Base-by-base conservation (phyloP, 139 green algal species). In the Diplosphaera chodatii region DNA sequence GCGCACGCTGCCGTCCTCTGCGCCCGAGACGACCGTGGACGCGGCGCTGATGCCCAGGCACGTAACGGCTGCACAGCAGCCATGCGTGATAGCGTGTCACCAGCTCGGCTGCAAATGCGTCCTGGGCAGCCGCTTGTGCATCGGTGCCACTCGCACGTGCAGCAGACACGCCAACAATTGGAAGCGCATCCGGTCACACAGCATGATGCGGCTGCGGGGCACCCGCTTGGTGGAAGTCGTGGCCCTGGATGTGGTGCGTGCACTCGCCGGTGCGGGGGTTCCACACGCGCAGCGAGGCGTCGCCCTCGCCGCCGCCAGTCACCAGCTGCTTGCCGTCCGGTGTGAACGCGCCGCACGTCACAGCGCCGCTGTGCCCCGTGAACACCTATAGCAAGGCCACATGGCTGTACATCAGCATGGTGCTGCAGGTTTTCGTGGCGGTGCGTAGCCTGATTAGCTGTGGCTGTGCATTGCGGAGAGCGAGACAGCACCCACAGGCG, bases 261-360 rank as follows among this genome's bases (percentile, higher is more conserved):
- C 90, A 95, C 64, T 87, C 83, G 2, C 89, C 93, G 1, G 82
- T 95, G 55, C 88, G 88, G 6, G 91, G 90, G 74, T 92, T 88
- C 92, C 93, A 97, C 63, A 91, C 82, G 1, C 88, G 77, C 62
- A 98, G 69, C 22, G 72, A 86, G 48, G 75, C 77, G 77, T 98
- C 92, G 1, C 75, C 83, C 32, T 94, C 91, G n/a, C 84, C 88
- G 28, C 90, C 91, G 20, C 81, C 91, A 3, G 88, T 96, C 4
- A 96, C 84, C n/a, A 96, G 76, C 16, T 55, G 1, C 68, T 90
- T 91, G 63, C 92, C 92, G 69, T 99, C 94, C 4, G 89, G 85
- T 0, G 91, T 92, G 79, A 99, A 99, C 1, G 63, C 34, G 32
- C 94, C 95, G 63, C 86, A 94, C 0, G 76, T 84, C 29, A 98